Conservation (phyloP, 23 red algal genomes). For the Chondrus crispus region DNA sequence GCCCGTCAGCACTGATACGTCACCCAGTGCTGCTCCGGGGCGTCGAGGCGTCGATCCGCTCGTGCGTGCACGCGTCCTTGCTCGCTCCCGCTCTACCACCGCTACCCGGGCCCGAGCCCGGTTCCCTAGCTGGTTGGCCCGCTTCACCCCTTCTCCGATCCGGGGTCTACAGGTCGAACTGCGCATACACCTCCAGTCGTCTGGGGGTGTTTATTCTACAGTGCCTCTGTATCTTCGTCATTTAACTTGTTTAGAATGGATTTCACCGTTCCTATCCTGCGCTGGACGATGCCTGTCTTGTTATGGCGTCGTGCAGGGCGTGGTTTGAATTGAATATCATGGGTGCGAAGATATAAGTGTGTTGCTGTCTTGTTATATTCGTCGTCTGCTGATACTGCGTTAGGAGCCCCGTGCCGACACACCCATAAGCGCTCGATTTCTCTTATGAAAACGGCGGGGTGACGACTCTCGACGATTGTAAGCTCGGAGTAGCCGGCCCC, state of each 20-base stretch:
- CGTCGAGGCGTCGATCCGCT: too few relatives aligned
- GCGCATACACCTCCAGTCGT: too few relatives aligned
- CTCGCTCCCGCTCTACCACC: too few relatives aligned
- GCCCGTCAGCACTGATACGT: too few relatives aligned
- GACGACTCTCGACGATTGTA: background rate
- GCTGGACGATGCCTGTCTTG: background rate
- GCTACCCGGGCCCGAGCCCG: too few relatives aligned
- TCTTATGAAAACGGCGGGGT: background rate
- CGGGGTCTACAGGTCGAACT: too few relatives aligned
- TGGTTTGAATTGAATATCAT: background rate
- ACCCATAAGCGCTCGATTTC: conserved; percentile 7
- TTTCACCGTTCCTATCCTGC: background rate
- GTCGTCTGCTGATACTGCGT: background rate
- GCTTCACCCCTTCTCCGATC: too few relatives aligned
- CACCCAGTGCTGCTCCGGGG: too few relatives aligned
- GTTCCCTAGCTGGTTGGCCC: too few relatives aligned
- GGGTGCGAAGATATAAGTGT: background rate
- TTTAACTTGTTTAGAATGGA: background rate
- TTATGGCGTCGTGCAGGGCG: background rate
- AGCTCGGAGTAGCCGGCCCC: background rate
- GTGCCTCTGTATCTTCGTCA: too few relatives aligned
- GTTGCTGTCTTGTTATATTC: background rate
- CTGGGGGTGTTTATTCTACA: too few relatives aligned
- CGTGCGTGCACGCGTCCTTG: too few relatives aligned
- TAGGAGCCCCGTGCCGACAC: conserved; percentile 14